Conservation (phyloP, 257 asterid genomes). For the Cordia subcordata region DNA sequence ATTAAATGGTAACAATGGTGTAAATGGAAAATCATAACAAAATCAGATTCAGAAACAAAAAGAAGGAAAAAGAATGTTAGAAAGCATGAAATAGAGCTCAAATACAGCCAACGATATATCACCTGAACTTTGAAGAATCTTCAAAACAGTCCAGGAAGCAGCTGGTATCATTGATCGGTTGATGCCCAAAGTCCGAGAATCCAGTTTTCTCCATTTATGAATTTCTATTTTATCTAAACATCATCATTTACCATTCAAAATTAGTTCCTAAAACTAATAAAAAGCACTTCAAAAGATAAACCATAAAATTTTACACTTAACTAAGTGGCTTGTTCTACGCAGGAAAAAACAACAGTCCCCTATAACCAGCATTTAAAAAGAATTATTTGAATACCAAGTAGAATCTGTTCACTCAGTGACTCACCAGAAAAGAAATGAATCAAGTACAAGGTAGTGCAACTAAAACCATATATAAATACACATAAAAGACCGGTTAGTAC, state of each 20-base stretch:
- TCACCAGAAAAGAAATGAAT: too few species aligned
- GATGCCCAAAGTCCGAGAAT: constrained; percentile 60
- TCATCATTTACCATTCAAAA: constrained; percentile 12
- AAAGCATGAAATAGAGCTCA: not conserved
- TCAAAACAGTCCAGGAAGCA: constrained; percentile 52
- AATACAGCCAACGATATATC: constrained; percentile 3
- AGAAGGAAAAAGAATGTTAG: not conserved
- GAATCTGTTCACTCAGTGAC: too few species aligned
- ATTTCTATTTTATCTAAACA: constrained; percentile 38
- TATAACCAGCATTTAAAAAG: too few species aligned
- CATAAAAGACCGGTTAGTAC: too few species aligned
- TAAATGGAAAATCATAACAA: not conserved
- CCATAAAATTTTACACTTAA: not conserved
- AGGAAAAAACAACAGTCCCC: too few species aligned
- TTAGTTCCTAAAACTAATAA: constrained; percentile 16
- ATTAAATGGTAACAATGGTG: not conserved
- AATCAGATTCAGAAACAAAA: not conserved
- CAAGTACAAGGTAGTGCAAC: too few species aligned
- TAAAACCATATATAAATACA: too few species aligned
- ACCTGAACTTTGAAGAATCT: constrained; percentile 56
- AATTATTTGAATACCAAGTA: too few species aligned
- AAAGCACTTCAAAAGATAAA: not conserved
- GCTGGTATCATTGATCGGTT: constrained; percentile 44
- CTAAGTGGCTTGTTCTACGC: not conserved
- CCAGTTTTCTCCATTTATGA: constrained; percentile 63